phyloP scores from a whole-genome alignment of 108 stramenopile species.

The Parietichytrium sp. region DNA sequence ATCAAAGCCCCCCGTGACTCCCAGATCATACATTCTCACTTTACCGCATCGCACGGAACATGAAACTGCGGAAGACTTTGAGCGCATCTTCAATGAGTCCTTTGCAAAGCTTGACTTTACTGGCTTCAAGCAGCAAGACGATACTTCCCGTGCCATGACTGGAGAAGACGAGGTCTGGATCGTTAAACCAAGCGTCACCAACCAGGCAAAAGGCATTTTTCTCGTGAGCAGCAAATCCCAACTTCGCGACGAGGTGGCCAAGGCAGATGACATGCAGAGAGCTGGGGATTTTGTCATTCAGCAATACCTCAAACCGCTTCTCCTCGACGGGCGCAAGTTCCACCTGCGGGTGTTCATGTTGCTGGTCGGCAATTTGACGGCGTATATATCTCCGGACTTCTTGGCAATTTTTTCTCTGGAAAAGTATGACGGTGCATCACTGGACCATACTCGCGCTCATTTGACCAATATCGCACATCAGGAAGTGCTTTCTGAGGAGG shows the following conservation, averaged over 20 bases:
- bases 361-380: neutral
- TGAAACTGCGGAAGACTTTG: neutral
- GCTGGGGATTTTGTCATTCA: slow-evolving; percentile 31
- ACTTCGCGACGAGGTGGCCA: neutral
- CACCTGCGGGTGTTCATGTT: slow-evolving; percentile 28
- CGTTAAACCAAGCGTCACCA: slow-evolving; percentile 30
- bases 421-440: neutral
- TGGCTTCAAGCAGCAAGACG: too few relatives aligned
- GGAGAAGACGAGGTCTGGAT: too few relatives aligned
- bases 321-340: slow-evolving; percentile 13
- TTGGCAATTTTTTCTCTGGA: slow-evolving; percentile 25
- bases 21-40: slow-evolving; percentile 33
- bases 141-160: too few relatives aligned
- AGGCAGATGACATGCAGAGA: slow-evolving; percentile 36
- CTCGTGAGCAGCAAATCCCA: neutral
- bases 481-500: slow-evolving; percentile 23
- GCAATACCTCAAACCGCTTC: neutral
- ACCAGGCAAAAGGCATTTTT: slow-evolving; percentile 20
- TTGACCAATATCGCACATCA: slow-evolving; percentile 35
- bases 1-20: neutral
- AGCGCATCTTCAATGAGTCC: neutral
- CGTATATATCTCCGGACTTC: slow-evolving; percentile 23
- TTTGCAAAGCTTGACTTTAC: too few relatives aligned
- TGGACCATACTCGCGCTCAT: slow-evolving; percentile 30
- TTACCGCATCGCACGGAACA: neutral